These are phyloP conservation scores for Tolypocladium cylindrosporum DNA, from an alignment of 2,329 filamentous ascomycete species.

Conservation along the genomic window DNA sequence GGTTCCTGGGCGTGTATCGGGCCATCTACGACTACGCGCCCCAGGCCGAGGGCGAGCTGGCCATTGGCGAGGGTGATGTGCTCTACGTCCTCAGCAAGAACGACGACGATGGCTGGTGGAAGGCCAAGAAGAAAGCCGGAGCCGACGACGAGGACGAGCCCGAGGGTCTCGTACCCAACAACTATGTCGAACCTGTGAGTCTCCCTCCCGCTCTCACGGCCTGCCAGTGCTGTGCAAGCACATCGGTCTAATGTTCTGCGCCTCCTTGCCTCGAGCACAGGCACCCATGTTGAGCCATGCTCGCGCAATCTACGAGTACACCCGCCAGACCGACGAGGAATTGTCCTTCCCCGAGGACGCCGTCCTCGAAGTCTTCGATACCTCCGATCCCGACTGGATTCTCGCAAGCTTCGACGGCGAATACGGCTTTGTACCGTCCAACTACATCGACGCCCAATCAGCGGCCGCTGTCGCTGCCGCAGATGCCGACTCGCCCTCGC, in stretches of 20 bases:
- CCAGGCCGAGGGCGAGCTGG: conserved; percentile 76
- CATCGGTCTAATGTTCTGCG: conserved; percentile 29
- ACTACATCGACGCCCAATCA: conserved; percentile 75
- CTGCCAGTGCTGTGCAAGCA: conserved; percentile 28
- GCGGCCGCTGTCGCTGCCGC: conserved; percentile 31
- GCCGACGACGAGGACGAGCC: conserved; percentile 84
- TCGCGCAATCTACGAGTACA: conserved; percentile 96
- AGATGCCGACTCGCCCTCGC: conserved; percentile 27
- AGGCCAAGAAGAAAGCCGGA: conserved; percentile 80
- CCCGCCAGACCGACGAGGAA: conserved; percentile 94
- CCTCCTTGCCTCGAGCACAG: conserved; percentile 24
- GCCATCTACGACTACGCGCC: conserved; percentile 90
- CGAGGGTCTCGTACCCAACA: conserved; percentile 81
- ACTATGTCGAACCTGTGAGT: conserved; percentile 83
- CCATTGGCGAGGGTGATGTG: conserved; percentile 76
- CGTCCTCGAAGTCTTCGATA: conserved; percentile 75
- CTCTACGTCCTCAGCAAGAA: conserved; percentile 84
- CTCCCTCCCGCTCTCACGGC: not conserved
- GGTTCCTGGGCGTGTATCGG: conserved; percentile 83
- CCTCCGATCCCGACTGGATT: conserved; percentile 91
- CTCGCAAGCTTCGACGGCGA: conserved; percentile 76
- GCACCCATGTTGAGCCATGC: conserved; percentile 59
- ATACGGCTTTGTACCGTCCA: conserved; percentile 89
- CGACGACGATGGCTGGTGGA: conserved; percentile 80
- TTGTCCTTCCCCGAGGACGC: conserved; percentile 90